Percentiles rank a stretch among this genome's conserved stretches.
These are phyloP conservation scores for Scutellaria baicalensis DNA, from an alignment of 257 asterid genomes.

Conservation along the genomic window DNA sequence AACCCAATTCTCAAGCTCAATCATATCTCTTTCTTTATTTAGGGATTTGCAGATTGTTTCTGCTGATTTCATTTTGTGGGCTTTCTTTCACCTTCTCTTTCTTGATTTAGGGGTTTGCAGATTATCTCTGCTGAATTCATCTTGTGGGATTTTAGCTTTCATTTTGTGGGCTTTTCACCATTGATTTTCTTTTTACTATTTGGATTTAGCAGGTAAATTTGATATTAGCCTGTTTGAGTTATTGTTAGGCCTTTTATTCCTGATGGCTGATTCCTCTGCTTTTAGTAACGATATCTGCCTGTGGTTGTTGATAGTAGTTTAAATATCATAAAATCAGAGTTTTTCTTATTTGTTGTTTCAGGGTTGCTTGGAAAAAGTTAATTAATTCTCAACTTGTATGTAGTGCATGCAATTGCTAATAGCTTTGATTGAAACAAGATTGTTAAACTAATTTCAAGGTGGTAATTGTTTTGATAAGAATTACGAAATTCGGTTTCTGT, in stretches of 20 bases:
- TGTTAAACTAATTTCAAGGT: background rate
- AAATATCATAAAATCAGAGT: background rate
- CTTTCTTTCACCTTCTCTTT: too few relatives aligned
- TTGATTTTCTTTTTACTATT: background rate
- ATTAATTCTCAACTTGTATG: background rate
- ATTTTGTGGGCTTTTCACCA: background rate
- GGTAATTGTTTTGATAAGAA: background rate
- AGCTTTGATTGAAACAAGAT: background rate
- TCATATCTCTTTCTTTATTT: constrained; percentile 10
- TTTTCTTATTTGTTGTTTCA: background rate
- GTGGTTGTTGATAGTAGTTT: background rate
- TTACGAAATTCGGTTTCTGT: background rate
- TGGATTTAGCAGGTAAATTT: constrained; percentile 24
- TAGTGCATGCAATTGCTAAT: background rate
- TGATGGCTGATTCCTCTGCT: background rate
- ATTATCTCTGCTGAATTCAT: constrained; percentile 23
- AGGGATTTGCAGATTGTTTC: constrained; percentile 15
- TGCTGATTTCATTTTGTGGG: constrained; percentile 31
- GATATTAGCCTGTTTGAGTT: background rate
- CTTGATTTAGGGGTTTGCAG: constrained; percentile 13
- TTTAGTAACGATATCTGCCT: background rate
- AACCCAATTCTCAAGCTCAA: constrained; percentile 14
- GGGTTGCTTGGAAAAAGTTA: background rate
- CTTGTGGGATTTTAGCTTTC: constrained; percentile 21
- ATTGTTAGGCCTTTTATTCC: background rate